phyloP scores from a whole-genome alignment of 768 basidiomycete genomes.

The Gelatoporia subvermispora region DNA sequence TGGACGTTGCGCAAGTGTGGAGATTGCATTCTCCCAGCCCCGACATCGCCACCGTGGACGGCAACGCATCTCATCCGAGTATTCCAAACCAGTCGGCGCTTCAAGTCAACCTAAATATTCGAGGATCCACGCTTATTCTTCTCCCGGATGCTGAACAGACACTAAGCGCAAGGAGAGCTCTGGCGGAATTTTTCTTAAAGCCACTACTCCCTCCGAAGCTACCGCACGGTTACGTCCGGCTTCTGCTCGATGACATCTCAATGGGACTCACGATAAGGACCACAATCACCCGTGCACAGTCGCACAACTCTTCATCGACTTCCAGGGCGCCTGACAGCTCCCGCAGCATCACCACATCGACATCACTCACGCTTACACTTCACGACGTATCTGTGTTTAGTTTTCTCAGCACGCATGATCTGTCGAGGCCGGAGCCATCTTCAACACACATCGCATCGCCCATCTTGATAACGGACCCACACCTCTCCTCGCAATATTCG shows the following conservation, averaged over 20 bases:
- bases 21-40: conserved; percentile 8
- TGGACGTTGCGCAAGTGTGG: conserved; percentile 28
- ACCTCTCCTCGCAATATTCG: conserved; percentile 56
- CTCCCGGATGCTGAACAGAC: neutral
- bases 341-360: neutral
- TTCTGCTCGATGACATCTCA: conserved; percentile 23
- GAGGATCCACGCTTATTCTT: conserved; percentile 6
- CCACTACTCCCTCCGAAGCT: conserved; percentile 57
- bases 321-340: too few species aligned
- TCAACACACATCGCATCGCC: conserved; percentile 41
- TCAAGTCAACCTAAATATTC: conserved; percentile 6
- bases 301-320: neutral
- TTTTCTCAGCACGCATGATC: conserved; percentile 27
- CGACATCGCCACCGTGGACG: neutral
- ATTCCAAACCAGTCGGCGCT: neutral
- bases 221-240: conserved; percentile 46
- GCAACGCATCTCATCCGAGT: neutral
- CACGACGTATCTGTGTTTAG: conserved; percentile 57
- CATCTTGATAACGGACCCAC: conserved; percentile 69
- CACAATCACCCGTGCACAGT: neutral
- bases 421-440: conserved; percentile 13
- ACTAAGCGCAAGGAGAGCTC: conserved; percentile 9
- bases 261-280: too few species aligned
- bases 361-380: conserved; percentile 17
- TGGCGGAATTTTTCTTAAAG: conserved; percentile 45